phyloP scores from a whole-genome alignment of 2,329 filamentous ascomycete genomes.

The Epichloe aotearoae region DNA sequence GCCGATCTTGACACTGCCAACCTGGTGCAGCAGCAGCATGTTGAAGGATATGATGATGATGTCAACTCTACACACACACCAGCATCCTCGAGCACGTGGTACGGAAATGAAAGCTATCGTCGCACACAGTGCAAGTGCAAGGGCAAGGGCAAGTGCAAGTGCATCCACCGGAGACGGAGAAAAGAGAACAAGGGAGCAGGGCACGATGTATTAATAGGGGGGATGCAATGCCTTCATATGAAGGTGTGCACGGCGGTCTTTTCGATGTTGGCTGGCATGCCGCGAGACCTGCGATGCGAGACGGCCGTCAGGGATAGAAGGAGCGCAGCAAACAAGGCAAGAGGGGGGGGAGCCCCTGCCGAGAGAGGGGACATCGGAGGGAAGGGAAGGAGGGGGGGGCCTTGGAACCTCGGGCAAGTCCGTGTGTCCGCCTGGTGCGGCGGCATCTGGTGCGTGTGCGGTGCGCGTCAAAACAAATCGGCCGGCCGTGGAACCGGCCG shows the following conservation, averaged over 20 bases:
- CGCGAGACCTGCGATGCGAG: not conserved
- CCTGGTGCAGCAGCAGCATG: slow-evolving; percentile 87
- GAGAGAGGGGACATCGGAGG: no score
- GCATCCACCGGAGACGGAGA: not conserved
- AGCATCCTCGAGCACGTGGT: not conserved
- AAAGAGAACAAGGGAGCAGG: not conserved
- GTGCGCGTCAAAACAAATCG: no score
- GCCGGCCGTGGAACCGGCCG: no score
- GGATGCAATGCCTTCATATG: not conserved
- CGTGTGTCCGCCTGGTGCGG: no score
- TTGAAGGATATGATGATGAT: not conserved
- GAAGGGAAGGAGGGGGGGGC: no score
- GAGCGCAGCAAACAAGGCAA: no score
- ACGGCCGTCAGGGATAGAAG: not conserved
- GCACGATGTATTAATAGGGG: not conserved
- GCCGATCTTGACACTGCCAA: slow-evolving; percentile 83
- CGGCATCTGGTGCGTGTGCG: no score
- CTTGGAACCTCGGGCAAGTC: no score
- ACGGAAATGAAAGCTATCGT: no score
- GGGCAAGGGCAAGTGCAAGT: not conserved
- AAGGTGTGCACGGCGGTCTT: not conserved
- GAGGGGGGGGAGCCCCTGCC: no score
- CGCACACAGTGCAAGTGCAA: not conserved
- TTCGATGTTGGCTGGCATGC: not conserved
- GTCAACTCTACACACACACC: not conserved